Evolutionary conservation across 257 asterid species (phyloP).

Genomic region (Solanum dulcamara): DNA sequence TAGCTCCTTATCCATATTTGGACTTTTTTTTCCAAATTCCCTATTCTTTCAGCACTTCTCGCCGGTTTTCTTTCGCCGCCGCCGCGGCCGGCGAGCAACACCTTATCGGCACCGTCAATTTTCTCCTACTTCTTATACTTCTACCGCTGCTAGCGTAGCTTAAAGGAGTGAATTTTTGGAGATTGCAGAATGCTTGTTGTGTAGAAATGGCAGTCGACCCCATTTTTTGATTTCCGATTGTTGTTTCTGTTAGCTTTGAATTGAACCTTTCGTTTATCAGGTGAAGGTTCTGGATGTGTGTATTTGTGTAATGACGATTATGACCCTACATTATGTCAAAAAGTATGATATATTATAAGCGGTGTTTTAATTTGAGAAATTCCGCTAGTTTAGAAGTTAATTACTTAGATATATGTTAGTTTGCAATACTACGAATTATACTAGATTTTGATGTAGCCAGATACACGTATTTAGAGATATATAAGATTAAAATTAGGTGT

Average conservation of each 20-base stretch:
- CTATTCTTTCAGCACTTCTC: conserved; percentile 17
- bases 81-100: conserved; percentile 11
- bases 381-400: rapidly evolving
- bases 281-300: background rate
- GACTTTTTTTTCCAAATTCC: background rate
- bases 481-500: too few species aligned
- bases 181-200: background rate
- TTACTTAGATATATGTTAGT: too few species aligned
- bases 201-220: background rate
- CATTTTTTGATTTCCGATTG: background rate
- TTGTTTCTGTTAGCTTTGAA: background rate
- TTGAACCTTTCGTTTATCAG: background rate
- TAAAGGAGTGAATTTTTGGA: background rate
- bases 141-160: background rate
- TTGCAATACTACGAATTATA: too few species aligned
- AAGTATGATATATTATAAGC: too few species aligned
- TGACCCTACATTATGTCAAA: background rate
- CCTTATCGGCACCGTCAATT: background rate
- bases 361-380: too few species aligned
- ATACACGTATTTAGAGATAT: too few species aligned
- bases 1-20: background rate
- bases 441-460: too few species aligned
- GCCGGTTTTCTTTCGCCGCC: conserved; percentile 27
- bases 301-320: background rate
- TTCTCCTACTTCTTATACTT: background rate